Conservation (phyloP, 257 asterid species). For the Solanum dulcamara region DNA sequence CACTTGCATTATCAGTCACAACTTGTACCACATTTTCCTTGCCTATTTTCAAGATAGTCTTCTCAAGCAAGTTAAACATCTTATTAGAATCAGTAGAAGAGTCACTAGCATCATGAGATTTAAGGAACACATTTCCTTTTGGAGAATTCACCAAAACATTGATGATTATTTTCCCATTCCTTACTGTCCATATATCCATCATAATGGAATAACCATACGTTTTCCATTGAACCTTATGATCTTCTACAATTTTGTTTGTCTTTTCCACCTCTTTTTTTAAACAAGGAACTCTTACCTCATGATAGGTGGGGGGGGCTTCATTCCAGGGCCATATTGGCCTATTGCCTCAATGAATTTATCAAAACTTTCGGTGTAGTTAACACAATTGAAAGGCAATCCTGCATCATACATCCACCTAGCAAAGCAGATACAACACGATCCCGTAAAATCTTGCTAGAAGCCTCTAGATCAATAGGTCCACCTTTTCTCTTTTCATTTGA, state of each 20-base stretch:
- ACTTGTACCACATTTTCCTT: too few species aligned
- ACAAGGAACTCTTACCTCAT: too few species aligned
- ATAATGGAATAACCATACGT: too few species aligned
- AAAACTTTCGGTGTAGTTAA: neutral
- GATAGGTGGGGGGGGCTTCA: too few species aligned
- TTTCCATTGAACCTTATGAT: too few species aligned
- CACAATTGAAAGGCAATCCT: neutral
- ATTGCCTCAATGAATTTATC: too few species aligned
- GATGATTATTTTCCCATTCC: neutral
- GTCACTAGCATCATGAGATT: neutral
- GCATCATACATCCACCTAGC: neutral
- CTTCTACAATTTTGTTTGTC: too few species aligned
- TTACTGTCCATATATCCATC: neutral
- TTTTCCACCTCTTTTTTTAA: too few species aligned
- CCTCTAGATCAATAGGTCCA: neutral
- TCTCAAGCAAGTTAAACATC: neutral
- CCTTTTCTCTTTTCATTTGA: neutral
- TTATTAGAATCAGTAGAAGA: neutral
- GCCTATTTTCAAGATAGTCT: too few species aligned
- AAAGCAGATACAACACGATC: neutral
- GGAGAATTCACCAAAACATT: neutral
- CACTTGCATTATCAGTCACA: too few species aligned
- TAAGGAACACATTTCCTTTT: neutral
- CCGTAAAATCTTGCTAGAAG: neutral
- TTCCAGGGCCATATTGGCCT: too few species aligned